These are phyloP conservation scores for Hymenoscyphus fructigenus DNA, from an alignment of 2,329 filamentous ascomycete genomes.

Conservation along the genomic window DNA sequence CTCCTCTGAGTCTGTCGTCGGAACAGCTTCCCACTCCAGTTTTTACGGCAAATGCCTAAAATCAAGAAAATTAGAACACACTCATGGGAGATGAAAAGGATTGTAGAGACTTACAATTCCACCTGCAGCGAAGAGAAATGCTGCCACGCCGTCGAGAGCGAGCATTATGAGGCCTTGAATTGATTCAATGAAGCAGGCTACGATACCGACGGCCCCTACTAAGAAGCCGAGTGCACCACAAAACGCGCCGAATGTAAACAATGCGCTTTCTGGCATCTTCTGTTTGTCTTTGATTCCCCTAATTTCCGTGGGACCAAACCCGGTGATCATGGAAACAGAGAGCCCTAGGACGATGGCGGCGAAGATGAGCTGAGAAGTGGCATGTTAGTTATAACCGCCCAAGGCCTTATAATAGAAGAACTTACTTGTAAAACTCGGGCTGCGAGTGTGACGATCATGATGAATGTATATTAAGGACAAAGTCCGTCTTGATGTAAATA, in stretches of 20 bases:
- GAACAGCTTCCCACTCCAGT: slow-evolving; percentile 28
- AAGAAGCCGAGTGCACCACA: slow-evolving; percentile 29
- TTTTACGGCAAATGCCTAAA: slow-evolving; percentile 30
- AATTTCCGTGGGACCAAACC: slow-evolving; percentile 19
- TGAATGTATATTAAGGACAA: slow-evolving; percentile 9
- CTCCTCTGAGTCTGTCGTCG: slow-evolving; percentile 5
- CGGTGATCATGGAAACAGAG: slow-evolving; percentile 28
- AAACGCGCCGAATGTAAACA: slow-evolving; percentile 30
- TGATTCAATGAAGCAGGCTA: slow-evolving; percentile 26
- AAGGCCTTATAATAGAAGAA: background rate
- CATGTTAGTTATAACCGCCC: background rate
- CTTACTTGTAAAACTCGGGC: slow-evolving; percentile 25
- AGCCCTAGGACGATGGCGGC: slow-evolving; percentile 27
- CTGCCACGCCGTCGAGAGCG: slow-evolving; percentile 25
- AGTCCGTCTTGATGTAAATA: background rate
- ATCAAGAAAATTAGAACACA: slow-evolving; percentile 1
- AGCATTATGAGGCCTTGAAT: slow-evolving; percentile 29
- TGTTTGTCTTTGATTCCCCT: background rate
- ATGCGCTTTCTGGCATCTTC: slow-evolving; percentile 16
- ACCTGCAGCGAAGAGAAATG: slow-evolving; percentile 32
- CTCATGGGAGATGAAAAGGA: background rate
- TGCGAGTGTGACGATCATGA: slow-evolving; percentile 30
- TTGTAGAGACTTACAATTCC: slow-evolving; percentile 27
- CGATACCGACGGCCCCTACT: slow-evolving; percentile 25
- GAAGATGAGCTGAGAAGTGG: slow-evolving; percentile 25